A percentile compares a stretch with the other conserved stretches of the same genome.
Conservation (phyloP, 805 yeast species). For the Lipomyces kockii region DNA sequence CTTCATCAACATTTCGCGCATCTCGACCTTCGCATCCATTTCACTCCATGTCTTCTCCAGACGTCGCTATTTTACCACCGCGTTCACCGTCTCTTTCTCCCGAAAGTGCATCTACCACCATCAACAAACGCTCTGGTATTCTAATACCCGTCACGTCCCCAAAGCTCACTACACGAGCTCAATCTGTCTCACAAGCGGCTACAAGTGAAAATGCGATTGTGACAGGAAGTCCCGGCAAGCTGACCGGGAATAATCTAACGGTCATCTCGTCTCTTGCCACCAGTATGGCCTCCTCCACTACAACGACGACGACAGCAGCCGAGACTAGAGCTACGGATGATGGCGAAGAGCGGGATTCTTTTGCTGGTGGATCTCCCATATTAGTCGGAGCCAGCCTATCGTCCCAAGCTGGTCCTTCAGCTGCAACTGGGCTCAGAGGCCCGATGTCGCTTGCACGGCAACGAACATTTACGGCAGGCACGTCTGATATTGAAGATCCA, state of each 20-base stretch:
- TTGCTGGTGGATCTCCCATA: slow-evolving; percentile 2
- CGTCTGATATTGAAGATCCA: slow-evolving; percentile 4
- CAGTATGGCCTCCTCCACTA: not conserved
- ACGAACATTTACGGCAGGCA: slow-evolving; percentile 12
- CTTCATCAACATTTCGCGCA: not conserved
- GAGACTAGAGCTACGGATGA: slow-evolving; percentile 6
- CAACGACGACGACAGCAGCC: not conserved
- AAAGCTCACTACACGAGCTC: not conserved
- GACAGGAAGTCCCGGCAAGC: not conserved
- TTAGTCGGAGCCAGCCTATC: not conserved
- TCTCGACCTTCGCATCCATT: not conserved
- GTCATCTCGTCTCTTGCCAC: not conserved
- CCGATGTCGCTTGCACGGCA: slow-evolving; percentile 8
- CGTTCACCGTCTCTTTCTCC: not conserved
- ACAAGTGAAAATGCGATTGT: not conserved
- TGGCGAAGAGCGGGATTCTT: slow-evolving; percentile 6
- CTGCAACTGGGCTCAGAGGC: slow-evolving; percentile 4
- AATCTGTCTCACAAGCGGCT: not conserved
- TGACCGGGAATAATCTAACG: not conserved
- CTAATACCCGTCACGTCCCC: not conserved
- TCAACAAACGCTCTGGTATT: slow-evolving; percentile 2
- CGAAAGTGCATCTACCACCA: not conserved
- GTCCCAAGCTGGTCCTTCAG: not conserved
- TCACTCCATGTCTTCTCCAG: slow-evolving; percentile 1
- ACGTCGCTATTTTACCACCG: slow-evolving; percentile 5